Base-by-base conservation (phyloP, 169 alveolate species). In the Plasmodium fragile region DNA sequence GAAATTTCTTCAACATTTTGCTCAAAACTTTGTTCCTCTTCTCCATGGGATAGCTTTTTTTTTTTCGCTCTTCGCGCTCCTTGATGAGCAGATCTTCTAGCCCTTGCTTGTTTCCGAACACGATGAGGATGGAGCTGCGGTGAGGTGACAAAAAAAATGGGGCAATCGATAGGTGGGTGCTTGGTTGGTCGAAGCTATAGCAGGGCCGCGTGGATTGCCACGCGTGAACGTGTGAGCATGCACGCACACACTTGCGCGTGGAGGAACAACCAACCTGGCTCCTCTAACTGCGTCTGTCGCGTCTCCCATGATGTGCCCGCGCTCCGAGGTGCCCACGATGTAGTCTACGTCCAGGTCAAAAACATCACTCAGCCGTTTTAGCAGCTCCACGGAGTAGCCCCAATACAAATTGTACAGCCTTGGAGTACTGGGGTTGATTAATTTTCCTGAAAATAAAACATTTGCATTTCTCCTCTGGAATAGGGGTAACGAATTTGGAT, bases 1-100 rank as follows among this genome's bases (percentile, higher is more conserved):
- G 98, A 83, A 99, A 98, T 69, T 94, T 92, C 75, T 95, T 94
- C 70, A 85, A 93, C 34, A 96, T 96, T 53, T 93, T 89, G 25
- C 87, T 94, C 41, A 80, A 81, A 13, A 92, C 82, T 55, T 78
- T 78, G 18, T 3, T 53, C 81, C 71, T 53, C 41, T 87, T 65
- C 49, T 78, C 89, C 22, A 59, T 36, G 22, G 55, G 39, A 39
- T 55, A 78, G 8, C 5, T 78, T 78, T 87, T 87, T 16, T 78
- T 59, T 69, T 87, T 87, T 39, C 49, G 34, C 52, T 78, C 52
- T 32, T 75, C 93, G 11, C 70, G 45, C 45, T 87, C 93, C 41
- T 43, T 87, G 77, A 87, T 75, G 22, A 87, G 22, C 73, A 87
- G 69, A 8, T 75, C 81, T 22, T 87, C 93, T 7, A 87, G 71